Conservation (phyloP, 768 basidiomycete genomes). For the Mycena galopus region DNA sequence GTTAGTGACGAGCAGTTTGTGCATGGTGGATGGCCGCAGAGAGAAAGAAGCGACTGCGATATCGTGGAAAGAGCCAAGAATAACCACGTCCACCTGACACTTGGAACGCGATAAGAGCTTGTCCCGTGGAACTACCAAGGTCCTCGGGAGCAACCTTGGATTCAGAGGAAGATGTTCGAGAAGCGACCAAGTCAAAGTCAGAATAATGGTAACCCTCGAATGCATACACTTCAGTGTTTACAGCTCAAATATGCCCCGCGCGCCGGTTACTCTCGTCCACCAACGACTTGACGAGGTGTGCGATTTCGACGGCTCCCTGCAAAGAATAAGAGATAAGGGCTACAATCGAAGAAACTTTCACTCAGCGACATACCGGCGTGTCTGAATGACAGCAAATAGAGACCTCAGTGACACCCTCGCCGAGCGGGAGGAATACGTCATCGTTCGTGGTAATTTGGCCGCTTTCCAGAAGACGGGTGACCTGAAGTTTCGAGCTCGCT, state of each 20-base stretch:
- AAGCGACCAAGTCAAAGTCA: no score
- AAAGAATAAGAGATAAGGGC: neutral
- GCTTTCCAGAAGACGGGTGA: constrained; percentile 56
- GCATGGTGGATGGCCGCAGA: constrained; percentile 38
- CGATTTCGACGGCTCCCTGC: constrained; percentile 68
- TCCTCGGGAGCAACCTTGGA: no score
- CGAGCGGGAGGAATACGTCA: constrained; percentile 57
- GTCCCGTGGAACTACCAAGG: no score
- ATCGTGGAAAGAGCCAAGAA: constrained; percentile 3
- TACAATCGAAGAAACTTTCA: neutral
- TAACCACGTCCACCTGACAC: constrained; percentile 7
- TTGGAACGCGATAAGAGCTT: constrained; percentile 2
- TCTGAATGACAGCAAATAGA: constrained; percentile 78
- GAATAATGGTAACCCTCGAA: neutral
- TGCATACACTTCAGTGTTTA: neutral
- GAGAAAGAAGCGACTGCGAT: neutral
- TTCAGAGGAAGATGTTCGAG: no score
- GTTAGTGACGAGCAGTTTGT: constrained; percentile 76
- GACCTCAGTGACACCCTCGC: constrained; percentile 59
- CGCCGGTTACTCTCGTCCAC: constrained; percentile 66
- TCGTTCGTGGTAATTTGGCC: constrained; percentile 63
- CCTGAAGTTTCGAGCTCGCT: constrained; percentile 54
- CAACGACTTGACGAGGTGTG: constrained; percentile 62
- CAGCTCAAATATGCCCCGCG: constrained; percentile 43
- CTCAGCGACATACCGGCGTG: constrained; percentile 62